A percentile compares a stretch with the other conserved stretches of the same genome.
Conservation (phyloP, 2,329 filamentous ascomycete species). For the Epichloe brachyelytri region DNA sequence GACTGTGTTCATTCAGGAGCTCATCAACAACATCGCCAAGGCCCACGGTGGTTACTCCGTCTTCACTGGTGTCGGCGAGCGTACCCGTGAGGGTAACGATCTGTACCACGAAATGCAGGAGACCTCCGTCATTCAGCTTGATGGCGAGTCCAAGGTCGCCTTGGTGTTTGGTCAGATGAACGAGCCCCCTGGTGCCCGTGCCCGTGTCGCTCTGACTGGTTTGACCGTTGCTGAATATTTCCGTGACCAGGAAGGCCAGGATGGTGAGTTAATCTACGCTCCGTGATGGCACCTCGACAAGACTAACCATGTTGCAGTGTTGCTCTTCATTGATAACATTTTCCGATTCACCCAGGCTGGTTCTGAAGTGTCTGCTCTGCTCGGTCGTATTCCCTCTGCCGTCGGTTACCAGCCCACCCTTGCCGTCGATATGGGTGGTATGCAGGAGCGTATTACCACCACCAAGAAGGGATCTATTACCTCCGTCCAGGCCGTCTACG, state of each 20-base stretch:
- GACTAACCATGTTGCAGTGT: slow-evolving; percentile 40
- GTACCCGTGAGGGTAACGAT: slow-evolving; percentile 99
- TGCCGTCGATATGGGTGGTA: slow-evolving; percentile 95
- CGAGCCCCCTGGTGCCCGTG: slow-evolving; percentile 98
- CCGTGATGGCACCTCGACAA: neutral
- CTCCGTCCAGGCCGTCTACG: slow-evolving; percentile 99
- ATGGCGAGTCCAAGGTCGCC: slow-evolving; percentile 98
- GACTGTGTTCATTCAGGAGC: slow-evolving; percentile 99
- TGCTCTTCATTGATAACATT: slow-evolving; percentile 99
- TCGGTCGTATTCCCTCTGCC: slow-evolving; percentile 99
- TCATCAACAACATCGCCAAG: slow-evolving; percentile 99
- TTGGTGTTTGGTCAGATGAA: slow-evolving; percentile 99
- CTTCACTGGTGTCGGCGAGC: slow-evolving; percentile 99
- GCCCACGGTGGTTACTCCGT: slow-evolving; percentile 99
- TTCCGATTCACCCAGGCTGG: slow-evolving; percentile 99
- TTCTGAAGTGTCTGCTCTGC: slow-evolving; percentile 98
- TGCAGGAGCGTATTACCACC: slow-evolving; percentile 99
- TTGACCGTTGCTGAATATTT: slow-evolving; percentile 75
- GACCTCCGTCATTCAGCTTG: slow-evolving; percentile 97
- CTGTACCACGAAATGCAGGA: slow-evolving; percentile 99
- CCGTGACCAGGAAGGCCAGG: slow-evolving; percentile 64
- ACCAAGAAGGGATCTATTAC: slow-evolving; percentile 99
- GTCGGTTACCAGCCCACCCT: slow-evolving; percentile 99
- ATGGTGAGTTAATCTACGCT: slow-evolving; percentile 43
- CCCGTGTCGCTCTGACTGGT: slow-evolving; percentile 96